Evolutionary conservation across 1,284 basidiomycete genomes (phyloP), one percentile per base, ranked within the genome.

Genomic region (Macrocystidia cucumis): DNA sequence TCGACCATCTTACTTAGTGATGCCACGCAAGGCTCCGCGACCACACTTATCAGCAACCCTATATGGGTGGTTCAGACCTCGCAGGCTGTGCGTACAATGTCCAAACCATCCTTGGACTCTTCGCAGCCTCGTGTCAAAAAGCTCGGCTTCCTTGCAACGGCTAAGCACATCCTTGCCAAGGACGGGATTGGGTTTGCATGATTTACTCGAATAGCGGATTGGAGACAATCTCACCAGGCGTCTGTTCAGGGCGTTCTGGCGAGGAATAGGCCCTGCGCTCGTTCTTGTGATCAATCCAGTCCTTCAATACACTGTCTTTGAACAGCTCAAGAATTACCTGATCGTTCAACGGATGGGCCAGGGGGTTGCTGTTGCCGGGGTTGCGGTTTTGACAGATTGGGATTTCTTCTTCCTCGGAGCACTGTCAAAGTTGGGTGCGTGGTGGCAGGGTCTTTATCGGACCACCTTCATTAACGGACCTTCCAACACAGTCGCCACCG

Each of bases 41-140:
- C 95, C 1, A 88, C 91, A 0, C 62, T 97, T 41, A 72, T 91
- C 42, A 89, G 83, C 57, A 98, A 98, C 60, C 95, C 95, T 1
- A 86, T 98, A 47, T 97, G 91, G 91, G 88, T 91, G 29, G 67
- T 92, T n/a, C 88, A 93, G 55, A 95, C 93, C 3, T 87, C 88
- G 23, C 95, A 98, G 56, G 80, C 85, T 9, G 85, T 89, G 14
- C 73, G 69, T 31, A 74, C 72, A 21, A 59, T 75, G 56, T 52
- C 62, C 32, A 45, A 60, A 20, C 38, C 53, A n/a, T 36, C 51
- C 7, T 27, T 55, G 1, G 60, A 62, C 17, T 36, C 52, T 2
- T 45, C 55, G 6, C 41, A 53, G 8, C 46, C 53, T 12, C 52
- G 46, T 5, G 37, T 45, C 8, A 72, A 65, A 55, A 84, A 79